Conservation (phyloP, 805 yeast genomes). For the Jamesozyma jinghongensis region DNA sequence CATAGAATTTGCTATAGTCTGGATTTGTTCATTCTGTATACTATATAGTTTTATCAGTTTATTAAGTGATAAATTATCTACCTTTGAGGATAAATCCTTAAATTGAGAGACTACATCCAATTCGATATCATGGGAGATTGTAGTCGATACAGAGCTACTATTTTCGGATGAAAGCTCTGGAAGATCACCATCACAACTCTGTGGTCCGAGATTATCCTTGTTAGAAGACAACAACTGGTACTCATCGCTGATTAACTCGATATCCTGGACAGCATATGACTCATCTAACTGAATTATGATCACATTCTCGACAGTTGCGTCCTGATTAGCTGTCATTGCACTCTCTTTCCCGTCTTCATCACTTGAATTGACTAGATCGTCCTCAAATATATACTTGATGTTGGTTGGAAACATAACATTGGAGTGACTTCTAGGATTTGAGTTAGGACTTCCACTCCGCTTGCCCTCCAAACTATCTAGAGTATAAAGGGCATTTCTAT, state of each 20-base stretch:
- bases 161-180: not conserved
- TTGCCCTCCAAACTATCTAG: not conserved
- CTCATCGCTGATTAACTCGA: constrained; percentile 23
- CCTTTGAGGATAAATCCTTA: constrained; percentile 10
- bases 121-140: constrained; percentile 9
- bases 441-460: not conserved
- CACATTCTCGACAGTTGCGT: constrained; percentile 20
- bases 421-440: not conserved
- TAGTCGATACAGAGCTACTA: not conserved
- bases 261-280: constrained; percentile 11
- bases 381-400: constrained; percentile 26
- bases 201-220: not conserved
- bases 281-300: constrained; percentile 19
- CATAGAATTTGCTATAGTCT: constrained; percentile 15
- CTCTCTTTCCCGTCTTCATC: not conserved
- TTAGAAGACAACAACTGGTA: constrained; percentile 19
- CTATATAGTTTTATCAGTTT: constrained; percentile 19
- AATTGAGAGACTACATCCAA: constrained; percentile 25
- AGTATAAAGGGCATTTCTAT: constrained; percentile 13
- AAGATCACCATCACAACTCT: too few relatives aligned
- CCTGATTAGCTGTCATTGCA: constrained; percentile 1
- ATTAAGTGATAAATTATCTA: constrained; percentile 13
- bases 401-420: constrained; percentile 22
- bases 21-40: constrained; percentile 23
- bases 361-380: constrained; percentile 14